Conservation (phyloP, 768 basidiomycete genomes). For the Sporobolomyces roseus region DNA sequence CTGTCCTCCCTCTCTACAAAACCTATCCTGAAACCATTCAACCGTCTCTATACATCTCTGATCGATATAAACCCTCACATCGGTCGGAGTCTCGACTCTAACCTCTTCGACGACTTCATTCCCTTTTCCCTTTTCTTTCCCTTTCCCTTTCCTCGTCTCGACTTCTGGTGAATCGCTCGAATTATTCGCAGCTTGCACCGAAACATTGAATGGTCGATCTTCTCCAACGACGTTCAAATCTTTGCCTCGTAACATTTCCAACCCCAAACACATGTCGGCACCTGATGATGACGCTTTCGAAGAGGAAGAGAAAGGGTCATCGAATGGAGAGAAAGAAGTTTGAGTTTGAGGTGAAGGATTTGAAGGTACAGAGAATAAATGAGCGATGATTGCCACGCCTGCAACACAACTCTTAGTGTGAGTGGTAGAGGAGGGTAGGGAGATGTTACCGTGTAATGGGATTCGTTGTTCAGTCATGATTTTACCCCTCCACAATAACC, state of each 20-base stretch:
- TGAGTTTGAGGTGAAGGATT: not conserved
- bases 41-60: constrained; percentile 32
- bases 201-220: not conserved
- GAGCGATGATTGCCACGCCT: constrained; percentile 39
- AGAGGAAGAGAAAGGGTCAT: constrained; percentile 38
- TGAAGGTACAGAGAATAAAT: constrained; percentile 36
- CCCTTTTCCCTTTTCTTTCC: not conserved
- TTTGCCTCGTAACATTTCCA: constrained; percentile 34
- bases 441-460: constrained; percentile 13
- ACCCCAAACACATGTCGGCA: constrained; percentile 39
- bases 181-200: not conserved
- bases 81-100: constrained; percentile 38
- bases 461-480: not conserved
- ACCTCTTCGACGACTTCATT: not conserved
- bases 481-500: constrained; percentile 29
- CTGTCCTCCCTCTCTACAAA: constrained; percentile 22
- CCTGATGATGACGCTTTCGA: constrained; percentile 5
- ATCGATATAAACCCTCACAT: constrained; percentile 36
- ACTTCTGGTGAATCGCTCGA: not conserved
- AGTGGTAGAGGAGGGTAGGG: not conserved
- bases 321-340: constrained; percentile 27
- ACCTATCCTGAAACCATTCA: constrained; percentile 36
- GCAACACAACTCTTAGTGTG: not conserved
- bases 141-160: not conserved
- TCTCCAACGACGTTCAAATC: constrained; percentile 7